Conservation (phyloP, 495 filamentous ascomycete genomes). For the Aspergillus sparsus region DNA sequence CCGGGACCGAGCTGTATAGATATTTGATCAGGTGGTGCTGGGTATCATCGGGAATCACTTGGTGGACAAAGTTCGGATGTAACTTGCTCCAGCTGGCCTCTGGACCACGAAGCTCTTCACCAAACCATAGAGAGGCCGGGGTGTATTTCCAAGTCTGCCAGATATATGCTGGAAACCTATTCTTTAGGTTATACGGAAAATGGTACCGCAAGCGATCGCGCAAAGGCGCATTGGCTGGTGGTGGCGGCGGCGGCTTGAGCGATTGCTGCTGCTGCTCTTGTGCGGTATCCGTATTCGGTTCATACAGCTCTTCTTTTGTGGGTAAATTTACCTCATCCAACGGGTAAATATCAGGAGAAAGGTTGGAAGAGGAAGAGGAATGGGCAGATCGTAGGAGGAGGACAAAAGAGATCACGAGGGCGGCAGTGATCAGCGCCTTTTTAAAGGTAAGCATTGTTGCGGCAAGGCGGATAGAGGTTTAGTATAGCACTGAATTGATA, state of each 20-base stretch:
- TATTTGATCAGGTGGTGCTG: slow-evolving; percentile 79
- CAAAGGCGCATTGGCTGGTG: slow-evolving; percentile 53
- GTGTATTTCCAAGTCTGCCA: slow-evolving; percentile 99
- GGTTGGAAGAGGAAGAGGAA: slow-evolving; percentile 29
- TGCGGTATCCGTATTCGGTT: slow-evolving; percentile 23
- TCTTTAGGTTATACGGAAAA: slow-evolving; percentile 85
- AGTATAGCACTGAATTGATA: slow-evolving; percentile 7
- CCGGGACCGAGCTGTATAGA: slow-evolving; percentile 84
- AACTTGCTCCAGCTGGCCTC: slow-evolving; percentile 91
- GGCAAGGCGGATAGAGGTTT: slow-evolving; percentile 5
- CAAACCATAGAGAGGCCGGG: slow-evolving; percentile 77
- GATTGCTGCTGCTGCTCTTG: slow-evolving; percentile 44
- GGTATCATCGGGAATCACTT: slow-evolving; percentile 90
- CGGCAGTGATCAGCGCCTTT: slow-evolving; percentile 68
- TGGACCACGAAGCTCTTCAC: slow-evolving; percentile 67
- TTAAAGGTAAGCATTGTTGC: slow-evolving; percentile 66
- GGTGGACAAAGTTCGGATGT: slow-evolving; percentile 90
- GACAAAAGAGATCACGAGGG: slow-evolving; percentile 67
- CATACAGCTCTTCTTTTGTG: slow-evolving; percentile 15
- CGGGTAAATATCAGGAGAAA: slow-evolving; percentile 19
- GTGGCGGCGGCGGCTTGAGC: slow-evolving; percentile 38
- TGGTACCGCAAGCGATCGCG: slow-evolving; percentile 86
- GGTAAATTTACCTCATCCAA: slow-evolving; percentile 14
- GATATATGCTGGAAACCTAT: slow-evolving; percentile 93
- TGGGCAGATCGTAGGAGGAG: slow-evolving; percentile 70